Percentiles rank a stretch among this genome's conserved stretches.
Evolutionary conservation across 768 basidiomycete species (phyloP).

Genomic region (Mycena indigotica): DNA sequence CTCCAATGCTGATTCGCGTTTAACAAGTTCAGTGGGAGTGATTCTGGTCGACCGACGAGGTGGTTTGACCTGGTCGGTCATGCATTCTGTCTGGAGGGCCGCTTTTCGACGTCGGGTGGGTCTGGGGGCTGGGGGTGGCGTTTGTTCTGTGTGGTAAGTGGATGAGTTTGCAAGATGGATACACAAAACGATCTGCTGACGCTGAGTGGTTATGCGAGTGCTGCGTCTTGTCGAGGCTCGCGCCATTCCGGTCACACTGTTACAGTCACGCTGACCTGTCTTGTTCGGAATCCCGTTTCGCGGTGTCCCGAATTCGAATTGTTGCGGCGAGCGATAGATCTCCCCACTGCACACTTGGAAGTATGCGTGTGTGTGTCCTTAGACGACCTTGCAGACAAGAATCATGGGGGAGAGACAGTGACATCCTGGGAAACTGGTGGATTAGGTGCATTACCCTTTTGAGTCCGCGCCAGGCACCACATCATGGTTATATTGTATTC

Average conservation of each 20-base stretch:
- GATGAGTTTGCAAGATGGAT: not conserved
- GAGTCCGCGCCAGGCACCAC: not conserved
- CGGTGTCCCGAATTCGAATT: too few species aligned
- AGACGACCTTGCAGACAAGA: not conserved
- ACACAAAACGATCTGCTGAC: not conserved
- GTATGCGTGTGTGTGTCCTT: too few species aligned
- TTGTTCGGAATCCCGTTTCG: not conserved
- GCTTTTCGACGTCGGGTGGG: slow-evolving; percentile 16
- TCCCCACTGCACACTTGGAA: too few species aligned
- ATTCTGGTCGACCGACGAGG: slow-evolving; percentile 43
- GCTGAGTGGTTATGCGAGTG: not conserved
- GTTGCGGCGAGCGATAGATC: too few species aligned
- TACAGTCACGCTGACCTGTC: not conserved
- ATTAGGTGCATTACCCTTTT: not conserved
- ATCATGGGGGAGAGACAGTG: not conserved
- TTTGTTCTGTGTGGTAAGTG: not conserved
- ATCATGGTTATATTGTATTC: not conserved
- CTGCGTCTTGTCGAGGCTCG: not conserved
- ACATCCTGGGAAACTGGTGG: not conserved
- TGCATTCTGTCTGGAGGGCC: slow-evolving; percentile 13
- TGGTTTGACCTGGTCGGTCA: slow-evolving; percentile 21
- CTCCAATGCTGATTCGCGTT: slow-evolving; percentile 39
- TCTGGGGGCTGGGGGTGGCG: not conserved
- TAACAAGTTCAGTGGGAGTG: slow-evolving; percentile 40
- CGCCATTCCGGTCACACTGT: not conserved